Evolutionary conservation across 257 asterid genomes (phyloP).

Genomic region (Salvia hispanica): DNA sequence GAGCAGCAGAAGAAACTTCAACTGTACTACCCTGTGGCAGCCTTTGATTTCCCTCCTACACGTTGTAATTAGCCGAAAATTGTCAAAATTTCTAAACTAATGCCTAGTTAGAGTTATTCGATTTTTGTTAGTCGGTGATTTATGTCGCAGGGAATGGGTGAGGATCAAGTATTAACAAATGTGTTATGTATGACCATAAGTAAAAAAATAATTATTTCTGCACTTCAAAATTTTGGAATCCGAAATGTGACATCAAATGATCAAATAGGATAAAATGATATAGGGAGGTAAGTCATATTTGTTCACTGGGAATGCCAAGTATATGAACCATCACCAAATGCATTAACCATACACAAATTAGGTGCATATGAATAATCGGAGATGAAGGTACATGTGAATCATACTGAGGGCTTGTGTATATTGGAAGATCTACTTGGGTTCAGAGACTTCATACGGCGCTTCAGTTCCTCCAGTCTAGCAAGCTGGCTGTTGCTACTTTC

Average conservation of each 20-base stretch:
- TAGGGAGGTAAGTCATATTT: constrained; percentile 7
- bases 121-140: neutral
- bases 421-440: constrained; percentile 78
- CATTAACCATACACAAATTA: constrained; percentile 15
- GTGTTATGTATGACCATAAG: neutral
- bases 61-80: constrained; percentile 28
- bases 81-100: constrained; percentile 11
- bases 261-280: constrained; percentile 3
- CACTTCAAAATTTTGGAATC: neutral
- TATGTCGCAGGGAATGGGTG: neutral
- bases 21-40: constrained; percentile 36
- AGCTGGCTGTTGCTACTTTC: constrained; percentile 80
- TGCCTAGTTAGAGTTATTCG: neutral
- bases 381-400: constrained; percentile 36
- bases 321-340: constrained; percentile 6
- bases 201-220: neutral
- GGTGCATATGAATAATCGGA: constrained; percentile 15
- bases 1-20: no score
- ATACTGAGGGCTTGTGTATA: constrained; percentile 44
- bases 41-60: constrained; percentile 58
- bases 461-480: constrained; percentile 85
- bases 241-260: constrained; percentile 11
- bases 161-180: neutral
- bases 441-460: constrained; percentile 83
- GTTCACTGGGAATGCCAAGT: constrained; percentile 2